phyloP scores from a whole-genome alignment of 441 rosid genomes.

The Gossypium lobatum region DNA sequence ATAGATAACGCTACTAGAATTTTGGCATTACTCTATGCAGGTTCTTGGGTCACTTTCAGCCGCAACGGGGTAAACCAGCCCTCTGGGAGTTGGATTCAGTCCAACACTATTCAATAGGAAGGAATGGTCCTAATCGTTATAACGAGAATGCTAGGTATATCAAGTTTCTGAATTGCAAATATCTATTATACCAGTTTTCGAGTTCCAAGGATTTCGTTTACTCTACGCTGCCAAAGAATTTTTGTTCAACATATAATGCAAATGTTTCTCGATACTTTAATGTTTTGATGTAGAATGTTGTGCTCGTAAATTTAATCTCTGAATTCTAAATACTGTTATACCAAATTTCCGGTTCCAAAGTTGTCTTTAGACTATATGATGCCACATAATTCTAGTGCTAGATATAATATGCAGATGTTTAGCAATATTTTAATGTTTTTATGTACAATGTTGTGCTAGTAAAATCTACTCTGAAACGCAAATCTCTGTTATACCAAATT shows the following conservation, averaged over 20 bases:
- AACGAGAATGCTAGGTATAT: constrained; percentile 51
- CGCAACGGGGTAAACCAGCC: constrained; percentile 72
- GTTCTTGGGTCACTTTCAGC: constrained; percentile 91
- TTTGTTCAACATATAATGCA: not conserved
- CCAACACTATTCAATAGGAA: constrained; percentile 54
- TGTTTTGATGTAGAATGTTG: not conserved
- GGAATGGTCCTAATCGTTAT: constrained; percentile 33
- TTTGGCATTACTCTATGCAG: constrained; percentile 33
- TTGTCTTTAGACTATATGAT: not conserved
- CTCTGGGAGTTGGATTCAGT: constrained; percentile 93
- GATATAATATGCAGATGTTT: not conserved
- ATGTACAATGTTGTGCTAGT: not conserved
- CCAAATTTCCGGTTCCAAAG: constrained; percentile 2
- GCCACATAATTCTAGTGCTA: not conserved
- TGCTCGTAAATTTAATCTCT: not conserved
- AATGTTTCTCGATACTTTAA: not conserved
- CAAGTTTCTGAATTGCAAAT: constrained; percentile 3
- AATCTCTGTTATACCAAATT: not conserved
- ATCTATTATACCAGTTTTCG: not conserved
- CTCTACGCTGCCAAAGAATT: not conserved
- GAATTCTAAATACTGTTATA: not conserved
- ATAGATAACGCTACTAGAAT: not conserved
- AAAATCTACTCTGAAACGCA: not conserved
- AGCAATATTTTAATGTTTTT: not conserved
- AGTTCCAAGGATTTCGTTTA: not conserved